phyloP scores from a whole-genome alignment of 441 rosid species.

The Brassica hybrid region DNA sequence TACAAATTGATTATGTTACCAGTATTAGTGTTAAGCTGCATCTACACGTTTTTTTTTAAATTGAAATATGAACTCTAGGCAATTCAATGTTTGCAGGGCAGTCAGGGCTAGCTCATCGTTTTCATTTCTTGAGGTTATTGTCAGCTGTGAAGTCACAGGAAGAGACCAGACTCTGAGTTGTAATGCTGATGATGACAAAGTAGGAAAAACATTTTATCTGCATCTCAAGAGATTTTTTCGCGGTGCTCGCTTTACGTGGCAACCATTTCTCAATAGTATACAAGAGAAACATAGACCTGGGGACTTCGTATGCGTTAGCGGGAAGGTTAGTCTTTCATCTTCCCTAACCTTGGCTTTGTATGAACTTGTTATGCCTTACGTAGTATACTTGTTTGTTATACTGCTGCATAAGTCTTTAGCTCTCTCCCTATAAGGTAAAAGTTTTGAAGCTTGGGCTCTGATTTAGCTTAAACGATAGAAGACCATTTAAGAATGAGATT shows the following conservation, averaged over 20 bases:
- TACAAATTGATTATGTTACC: background rate
- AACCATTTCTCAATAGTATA: constrained; percentile 70
- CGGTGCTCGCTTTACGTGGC: constrained; percentile 81
- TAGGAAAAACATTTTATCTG: constrained; percentile 62
- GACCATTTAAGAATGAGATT: background rate
- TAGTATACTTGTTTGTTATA: background rate
- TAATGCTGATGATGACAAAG: constrained; percentile 39
- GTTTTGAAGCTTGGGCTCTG: background rate
- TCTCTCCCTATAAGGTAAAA: constrained; percentile 20
- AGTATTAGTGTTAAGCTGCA: too few species aligned
- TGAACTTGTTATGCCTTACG: constrained; percentile 23
- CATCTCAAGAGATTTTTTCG: constrained; percentile 92
- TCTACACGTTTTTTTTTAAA: constrained; percentile 3
- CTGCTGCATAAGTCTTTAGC: constrained; percentile 15
- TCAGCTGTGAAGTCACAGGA: constrained; percentile 68
- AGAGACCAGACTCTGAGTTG: constrained; percentile 41
- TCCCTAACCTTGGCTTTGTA: constrained; percentile 24
- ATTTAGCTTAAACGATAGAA: constrained; percentile 5
- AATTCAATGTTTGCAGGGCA: constrained; percentile 63
- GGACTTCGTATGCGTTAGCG: constrained; percentile 85
- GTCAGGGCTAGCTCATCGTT: constrained; percentile 69
- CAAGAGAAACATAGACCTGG: constrained; percentile 69
- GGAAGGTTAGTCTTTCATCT: constrained; percentile 64
- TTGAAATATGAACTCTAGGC: constrained; percentile 19
- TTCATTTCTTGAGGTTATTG: constrained; percentile 89